Percentiles rank a stretch among this genome's conserved stretches.
These are phyloP conservation scores for Nephelium lappaceum DNA, from an alignment of 345 rosid genomes.

Conservation along the genomic window DNA sequence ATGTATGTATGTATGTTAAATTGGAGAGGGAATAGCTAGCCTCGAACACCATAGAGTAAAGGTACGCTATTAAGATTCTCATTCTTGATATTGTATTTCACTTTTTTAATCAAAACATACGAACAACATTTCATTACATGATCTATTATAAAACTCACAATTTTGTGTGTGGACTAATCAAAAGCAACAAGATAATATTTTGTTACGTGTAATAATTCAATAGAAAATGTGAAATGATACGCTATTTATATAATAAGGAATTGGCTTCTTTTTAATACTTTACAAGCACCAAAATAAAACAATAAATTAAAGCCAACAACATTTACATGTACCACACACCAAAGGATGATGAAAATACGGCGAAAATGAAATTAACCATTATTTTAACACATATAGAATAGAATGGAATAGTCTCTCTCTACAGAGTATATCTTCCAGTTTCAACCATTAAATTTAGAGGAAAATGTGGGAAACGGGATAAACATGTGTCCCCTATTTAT, in stretches of 20 bases:
- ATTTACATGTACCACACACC: too few species aligned
- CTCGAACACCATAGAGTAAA: neutral
- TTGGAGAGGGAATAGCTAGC: neutral
- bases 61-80: conserved; percentile 11
- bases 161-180: neutral
- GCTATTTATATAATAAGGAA: neutral
- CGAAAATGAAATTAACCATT: too few species aligned
- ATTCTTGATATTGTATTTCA: neutral
- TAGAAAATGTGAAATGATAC: neutral
- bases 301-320: too few species aligned
- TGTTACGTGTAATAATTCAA: neutral
- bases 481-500: too few species aligned
- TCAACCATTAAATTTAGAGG: too few species aligned
- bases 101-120: neutral
- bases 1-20: neutral
- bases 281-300: too few species aligned
- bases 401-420: too few species aligned
- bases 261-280: neutral
- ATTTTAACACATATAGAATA: too few species aligned
- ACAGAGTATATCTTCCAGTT: too few species aligned
- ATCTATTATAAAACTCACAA: neutral
- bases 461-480: too few species aligned
- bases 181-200: neutral
- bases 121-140: neutral
- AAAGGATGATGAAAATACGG: too few species aligned